A percentile compares a stretch with the other conserved stretches of the same genome.
These are phyloP conservation scores for Penicillium paneum DNA, from an alignment of 2,329 filamentous ascomycete genomes.

Conservation along the genomic window DNA sequence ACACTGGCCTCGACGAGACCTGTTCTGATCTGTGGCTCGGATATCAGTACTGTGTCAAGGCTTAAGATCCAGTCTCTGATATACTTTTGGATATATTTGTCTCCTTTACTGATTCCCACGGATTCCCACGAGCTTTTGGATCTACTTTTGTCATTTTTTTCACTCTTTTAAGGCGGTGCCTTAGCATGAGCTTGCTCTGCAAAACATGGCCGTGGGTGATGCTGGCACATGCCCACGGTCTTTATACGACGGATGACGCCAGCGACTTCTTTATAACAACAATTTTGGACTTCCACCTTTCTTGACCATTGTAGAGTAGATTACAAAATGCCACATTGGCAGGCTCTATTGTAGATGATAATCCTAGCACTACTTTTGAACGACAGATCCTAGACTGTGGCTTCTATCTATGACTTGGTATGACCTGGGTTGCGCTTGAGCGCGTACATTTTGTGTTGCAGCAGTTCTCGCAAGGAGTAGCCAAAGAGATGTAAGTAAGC, in stretches of 20 bases:
- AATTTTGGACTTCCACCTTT: background rate
- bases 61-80: conserved; percentile 7
- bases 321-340: too few species aligned
- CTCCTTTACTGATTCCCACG: background rate
- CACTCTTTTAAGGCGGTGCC: conserved; percentile 7
- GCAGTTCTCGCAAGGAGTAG: background rate
- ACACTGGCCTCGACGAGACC: conserved; percentile 25
- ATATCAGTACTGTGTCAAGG: conserved; percentile 30
- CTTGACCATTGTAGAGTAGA: background rate
- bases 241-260: conserved; percentile 9
- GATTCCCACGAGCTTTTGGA: background rate
- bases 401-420: too few species aligned
- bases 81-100: background rate
- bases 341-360: too few species aligned
- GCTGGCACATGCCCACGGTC: background rate
- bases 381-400: too few species aligned
- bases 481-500: background rate
- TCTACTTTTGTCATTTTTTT: conserved; percentile 2
- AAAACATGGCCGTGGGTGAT: background rate
- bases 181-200: conserved; percentile 11
- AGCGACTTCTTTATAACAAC: background rate
- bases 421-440: too few species aligned
- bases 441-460: too few species aligned
- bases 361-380: background rate
- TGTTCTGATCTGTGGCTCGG: conserved; percentile 34